These are phyloP conservation scores for Bondarzewia mesenterica DNA, from an alignment of 1,284 basidiomycete species.

Conservation along the genomic window DNA sequence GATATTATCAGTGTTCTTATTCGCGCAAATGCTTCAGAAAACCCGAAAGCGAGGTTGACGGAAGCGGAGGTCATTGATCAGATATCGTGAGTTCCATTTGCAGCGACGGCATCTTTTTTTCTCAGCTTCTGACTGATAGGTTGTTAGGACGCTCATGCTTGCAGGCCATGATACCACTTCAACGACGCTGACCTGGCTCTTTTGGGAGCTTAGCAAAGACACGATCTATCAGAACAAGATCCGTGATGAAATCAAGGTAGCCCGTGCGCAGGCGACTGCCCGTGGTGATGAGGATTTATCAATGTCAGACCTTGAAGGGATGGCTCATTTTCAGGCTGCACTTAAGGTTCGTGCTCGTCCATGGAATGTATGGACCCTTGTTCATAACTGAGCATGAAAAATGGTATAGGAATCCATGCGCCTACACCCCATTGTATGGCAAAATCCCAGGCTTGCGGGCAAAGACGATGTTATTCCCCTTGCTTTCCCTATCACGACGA, in stretches of 20 bases:
- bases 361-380: background rate
- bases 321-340: conserved; percentile 25
- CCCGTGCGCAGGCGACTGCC: conserved; percentile 37
- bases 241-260: conserved; percentile 39
- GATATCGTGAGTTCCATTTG: background rate
- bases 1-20: conserved; percentile 4
- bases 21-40: conserved; percentile 1
- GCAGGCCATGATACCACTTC: conserved; percentile 28
- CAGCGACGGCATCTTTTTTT: too few species aligned
- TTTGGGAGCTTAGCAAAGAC: conserved; percentile 37
- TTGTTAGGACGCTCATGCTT: conserved; percentile 19
- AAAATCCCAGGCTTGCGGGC: conserved; percentile 21
- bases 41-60: background rate
- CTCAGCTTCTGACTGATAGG: background rate
- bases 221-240: conserved; percentile 40
- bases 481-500: conserved; percentile 22
- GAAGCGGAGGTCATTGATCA: conserved; percentile 1
- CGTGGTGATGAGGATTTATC: conserved; percentile 22
- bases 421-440: conserved; percentile 25
- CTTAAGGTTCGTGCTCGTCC: conserved; percentile 4
- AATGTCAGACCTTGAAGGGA: conserved; percentile 45
- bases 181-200: conserved; percentile 21
- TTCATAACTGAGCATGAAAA: background rate
- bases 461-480: conserved; percentile 32
- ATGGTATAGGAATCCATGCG: conserved; percentile 30